Evolutionary conservation across 495 filamentous ascomycete species (phyloP).

Genomic region (Podospora sp.): DNA sequence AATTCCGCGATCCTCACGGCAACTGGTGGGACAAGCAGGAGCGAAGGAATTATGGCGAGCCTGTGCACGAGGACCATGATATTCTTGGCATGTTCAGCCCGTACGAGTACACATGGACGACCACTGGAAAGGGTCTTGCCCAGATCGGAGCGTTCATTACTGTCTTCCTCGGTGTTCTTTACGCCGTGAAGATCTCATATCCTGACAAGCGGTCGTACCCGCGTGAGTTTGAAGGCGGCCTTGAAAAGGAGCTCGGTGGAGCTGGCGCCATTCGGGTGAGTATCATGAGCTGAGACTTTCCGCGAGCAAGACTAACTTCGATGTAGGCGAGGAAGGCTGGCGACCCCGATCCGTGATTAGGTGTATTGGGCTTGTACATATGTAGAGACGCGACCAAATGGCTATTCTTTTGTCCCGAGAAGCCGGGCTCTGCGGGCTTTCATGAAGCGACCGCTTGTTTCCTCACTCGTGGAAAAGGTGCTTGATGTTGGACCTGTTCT

Average conservation of each 20-base stretch:
- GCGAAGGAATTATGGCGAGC: conserved; percentile 92
- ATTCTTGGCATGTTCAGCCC: conserved; percentile 88
- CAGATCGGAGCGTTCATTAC: conserved; percentile 76
- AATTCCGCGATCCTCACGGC: conserved; percentile 87
- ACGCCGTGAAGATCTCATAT: conserved; percentile 70
- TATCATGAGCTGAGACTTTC: background rate
- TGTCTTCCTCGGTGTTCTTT: conserved; percentile 68
- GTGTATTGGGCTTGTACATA: conserved; percentile 21
- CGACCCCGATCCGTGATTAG: conserved; percentile 45
- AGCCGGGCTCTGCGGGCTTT: no score
- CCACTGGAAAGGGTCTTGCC: conserved; percentile 67
- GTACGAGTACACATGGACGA: conserved; percentile 85
- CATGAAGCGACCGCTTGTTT: no score
- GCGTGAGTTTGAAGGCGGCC: conserved; percentile 77
- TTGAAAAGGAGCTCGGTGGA: conserved; percentile 87
- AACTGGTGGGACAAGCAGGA: conserved; percentile 99
- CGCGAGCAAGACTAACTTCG: conserved; percentile 4
- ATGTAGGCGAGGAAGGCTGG: conserved; percentile 46
- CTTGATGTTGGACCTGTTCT: no score
- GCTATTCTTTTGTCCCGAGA: no score
- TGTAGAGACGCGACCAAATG: background rate
- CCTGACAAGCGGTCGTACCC: conserved; percentile 83
- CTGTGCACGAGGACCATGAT: conserved; percentile 96
- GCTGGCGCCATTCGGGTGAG: conserved; percentile 52
- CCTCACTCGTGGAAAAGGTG: no score